A percentile compares a stretch with the other conserved stretches of the same genome.
phyloP scores from a whole-genome alignment of 495 filamentous ascomycete species.

The Penicillium simplicissimum region DNA sequence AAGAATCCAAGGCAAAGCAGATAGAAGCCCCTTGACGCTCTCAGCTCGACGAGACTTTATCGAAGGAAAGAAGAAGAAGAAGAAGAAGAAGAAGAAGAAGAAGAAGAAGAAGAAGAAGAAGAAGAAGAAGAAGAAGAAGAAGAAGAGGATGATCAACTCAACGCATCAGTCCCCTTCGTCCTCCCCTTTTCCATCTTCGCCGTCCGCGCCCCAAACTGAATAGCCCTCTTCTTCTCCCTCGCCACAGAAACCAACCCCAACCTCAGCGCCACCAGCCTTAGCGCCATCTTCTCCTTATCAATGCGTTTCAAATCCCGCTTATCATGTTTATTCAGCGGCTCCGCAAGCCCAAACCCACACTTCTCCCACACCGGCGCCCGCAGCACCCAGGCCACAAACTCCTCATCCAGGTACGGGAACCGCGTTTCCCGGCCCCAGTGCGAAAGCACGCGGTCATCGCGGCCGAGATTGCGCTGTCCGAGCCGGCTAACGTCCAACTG shows the following conservation, averaged over 20 bases:
- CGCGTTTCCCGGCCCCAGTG: slow-evolving; percentile 88
- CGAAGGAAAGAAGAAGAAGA: slow-evolving; percentile 6
- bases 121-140: no score
- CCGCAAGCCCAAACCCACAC: slow-evolving; percentile 66
- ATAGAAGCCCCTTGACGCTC: background rate
- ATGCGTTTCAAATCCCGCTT: slow-evolving; percentile 33
- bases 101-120: no score
- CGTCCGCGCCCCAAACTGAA: slow-evolving; percentile 83
- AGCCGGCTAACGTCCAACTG: slow-evolving; percentile 83
- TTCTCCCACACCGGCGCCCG: slow-evolving; percentile 75
- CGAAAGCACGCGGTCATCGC: slow-evolving; percentile 88
- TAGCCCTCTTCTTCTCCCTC: slow-evolving; percentile 87
- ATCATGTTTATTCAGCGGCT: background rate
- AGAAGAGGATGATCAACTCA: slow-evolving; percentile 33
- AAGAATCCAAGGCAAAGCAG: no score
- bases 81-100: no score
- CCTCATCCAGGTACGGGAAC: slow-evolving; percentile 91
- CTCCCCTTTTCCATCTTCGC: slow-evolving; percentile 80
- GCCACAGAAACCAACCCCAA: slow-evolving; percentile 71
- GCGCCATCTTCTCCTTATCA: slow-evolving; percentile 77
- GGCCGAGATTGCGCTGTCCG: slow-evolving; percentile 87
- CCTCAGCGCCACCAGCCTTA: slow-evolving; percentile 74
- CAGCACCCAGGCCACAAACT: slow-evolving; percentile 79
- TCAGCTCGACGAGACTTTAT: background rate
- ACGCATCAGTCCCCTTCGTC: slow-evolving; percentile 65